Base-by-base conservation (phyloP, 305 asterid species). In the Fraxinus sp. region DNA sequence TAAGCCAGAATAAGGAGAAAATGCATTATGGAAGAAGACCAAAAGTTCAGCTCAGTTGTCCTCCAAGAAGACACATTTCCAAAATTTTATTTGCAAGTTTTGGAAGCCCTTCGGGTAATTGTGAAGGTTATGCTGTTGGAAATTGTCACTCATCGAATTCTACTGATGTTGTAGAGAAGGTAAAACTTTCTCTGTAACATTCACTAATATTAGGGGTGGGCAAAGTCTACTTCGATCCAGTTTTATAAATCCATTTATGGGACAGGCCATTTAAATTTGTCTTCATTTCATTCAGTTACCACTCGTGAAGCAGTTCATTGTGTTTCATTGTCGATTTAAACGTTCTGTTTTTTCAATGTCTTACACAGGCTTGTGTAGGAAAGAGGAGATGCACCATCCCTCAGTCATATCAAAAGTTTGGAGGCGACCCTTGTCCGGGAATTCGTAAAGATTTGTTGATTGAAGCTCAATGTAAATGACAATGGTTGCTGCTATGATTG, bases 391-490 rank as follows among this genome's bases (percentile, higher is more conserved):
- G 93, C 82, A 76, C 90, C 5, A 79, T 92, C 64, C 90, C 90
- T 80, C 85, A 37, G 66, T 88, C 92, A 44, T 16, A 82, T 57
- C 81, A 77, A 85, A 79, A 7, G 75, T 90, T 91, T 79, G 93
- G 95, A 59, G 92, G 88, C 1, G 94, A 90, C 74, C 93, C 92
- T 33, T 90, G 93, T 49, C 91, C 91, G 7, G 94, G 92, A 83
- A 84, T 81, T 77, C 87, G 72, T 18, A 93, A 89, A 83, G 35
- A 82, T 62, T 79, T 90, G 84, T 66, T 88, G 85, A 85, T 90
- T 66, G 90, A 89, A 76, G 97, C 91, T 77, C 88, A 85, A 57
- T 91, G 94, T 84, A 78, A 82, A 84, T 88, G 85, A 87, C 41
- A 62, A 3, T 11, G 76, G 49, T 14, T 49, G 76, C 37, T 20